These are phyloP conservation scores for Globisporangium takayamanum DNA, from an alignment of 352 stramenopile genomes.

Conservation along the genomic window DNA sequence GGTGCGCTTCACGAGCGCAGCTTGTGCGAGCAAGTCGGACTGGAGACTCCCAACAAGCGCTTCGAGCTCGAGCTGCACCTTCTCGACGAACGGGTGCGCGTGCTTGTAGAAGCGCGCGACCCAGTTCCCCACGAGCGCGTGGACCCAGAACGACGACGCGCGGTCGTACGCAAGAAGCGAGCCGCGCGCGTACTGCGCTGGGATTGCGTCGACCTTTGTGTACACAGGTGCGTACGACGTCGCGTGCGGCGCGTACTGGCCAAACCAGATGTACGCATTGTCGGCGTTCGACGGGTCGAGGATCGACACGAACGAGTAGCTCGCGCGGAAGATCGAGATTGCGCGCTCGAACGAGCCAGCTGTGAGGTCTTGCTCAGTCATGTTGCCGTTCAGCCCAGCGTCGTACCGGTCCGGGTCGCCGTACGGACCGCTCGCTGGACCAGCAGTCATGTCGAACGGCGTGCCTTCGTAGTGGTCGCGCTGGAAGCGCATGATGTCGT, in stretches of 20 bases:
- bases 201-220: slow-evolving; percentile 44
- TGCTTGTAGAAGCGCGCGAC: slow-evolving; percentile 67
- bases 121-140: slow-evolving; percentile 84
- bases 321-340: slow-evolving; percentile 92
- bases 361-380: slow-evolving; percentile 42
- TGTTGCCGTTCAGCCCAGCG: slow-evolving; percentile 29
- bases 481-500: slow-evolving; percentile 89
- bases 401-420: slow-evolving; percentile 90
- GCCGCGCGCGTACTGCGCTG: slow-evolving; percentile 37
- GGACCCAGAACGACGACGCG: slow-evolving; percentile 66
- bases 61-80: slow-evolving; percentile 56
- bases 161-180: slow-evolving; percentile 66
- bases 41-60: slow-evolving; percentile 31
- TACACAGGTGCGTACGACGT: slow-evolving; percentile 90
- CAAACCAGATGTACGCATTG: slow-evolving; percentile 79
- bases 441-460: slow-evolving; percentile 84
- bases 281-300: slow-evolving; percentile 49
- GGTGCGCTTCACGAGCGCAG: slow-evolving; percentile 26
- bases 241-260: slow-evolving; percentile 85
- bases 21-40: slow-evolving; percentile 27
- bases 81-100: slow-evolving; percentile 49
- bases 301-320: slow-evolving; percentile 85
- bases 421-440: slow-evolving; percentile 78
- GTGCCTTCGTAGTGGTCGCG: slow-evolving; percentile 93
- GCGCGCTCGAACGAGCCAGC: slow-evolving; percentile 82